phyloP scores from a whole-genome alignment of 176 grass and related monocot species.

The Triticum timopheevii region DNA sequence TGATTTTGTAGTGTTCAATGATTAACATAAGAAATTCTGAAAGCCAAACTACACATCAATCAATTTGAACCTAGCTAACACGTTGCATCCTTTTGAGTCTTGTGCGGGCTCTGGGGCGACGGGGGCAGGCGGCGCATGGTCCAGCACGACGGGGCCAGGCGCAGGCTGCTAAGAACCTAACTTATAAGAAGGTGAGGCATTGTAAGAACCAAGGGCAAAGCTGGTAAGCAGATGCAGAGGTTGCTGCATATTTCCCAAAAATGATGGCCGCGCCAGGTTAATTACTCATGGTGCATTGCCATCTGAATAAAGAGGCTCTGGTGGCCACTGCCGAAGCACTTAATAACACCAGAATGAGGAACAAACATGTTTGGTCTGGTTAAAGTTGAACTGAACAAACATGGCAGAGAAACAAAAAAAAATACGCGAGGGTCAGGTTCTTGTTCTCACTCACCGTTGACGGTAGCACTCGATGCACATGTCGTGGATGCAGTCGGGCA shows the following conservation, averaged over 20 bases:
- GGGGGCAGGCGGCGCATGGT: too few relatives aligned
- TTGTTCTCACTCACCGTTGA: slow-evolving; percentile 47
- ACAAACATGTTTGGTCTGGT: not conserved
- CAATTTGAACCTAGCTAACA: too few relatives aligned
- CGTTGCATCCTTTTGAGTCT: too few relatives aligned
- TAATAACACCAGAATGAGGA: not conserved
- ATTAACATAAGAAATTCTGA: too few relatives aligned
- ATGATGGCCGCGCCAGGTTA: not conserved
- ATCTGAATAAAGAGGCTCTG: not conserved
- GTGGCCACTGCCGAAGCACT: not conserved
- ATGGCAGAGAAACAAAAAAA: not conserved
- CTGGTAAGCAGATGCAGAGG: not conserved
- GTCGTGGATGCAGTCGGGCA: slow-evolving; percentile 71
- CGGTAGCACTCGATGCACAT: slow-evolving; percentile 80
- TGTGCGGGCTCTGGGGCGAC: too few relatives aligned
- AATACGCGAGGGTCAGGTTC: not conserved
- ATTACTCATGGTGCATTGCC: not conserved
- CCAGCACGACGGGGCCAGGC: too few relatives aligned
- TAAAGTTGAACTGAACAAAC: not conserved
- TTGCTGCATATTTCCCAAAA: not conserved
- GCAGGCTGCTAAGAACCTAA: too few relatives aligned
- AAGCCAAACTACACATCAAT: too few relatives aligned
- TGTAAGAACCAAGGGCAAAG: not conserved
- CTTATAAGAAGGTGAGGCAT: not conserved
- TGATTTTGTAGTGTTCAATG: too few relatives aligned